Base-by-base conservation (phyloP, 2,329 filamentous ascomycete species). In the Cercospora janseana region DNA sequence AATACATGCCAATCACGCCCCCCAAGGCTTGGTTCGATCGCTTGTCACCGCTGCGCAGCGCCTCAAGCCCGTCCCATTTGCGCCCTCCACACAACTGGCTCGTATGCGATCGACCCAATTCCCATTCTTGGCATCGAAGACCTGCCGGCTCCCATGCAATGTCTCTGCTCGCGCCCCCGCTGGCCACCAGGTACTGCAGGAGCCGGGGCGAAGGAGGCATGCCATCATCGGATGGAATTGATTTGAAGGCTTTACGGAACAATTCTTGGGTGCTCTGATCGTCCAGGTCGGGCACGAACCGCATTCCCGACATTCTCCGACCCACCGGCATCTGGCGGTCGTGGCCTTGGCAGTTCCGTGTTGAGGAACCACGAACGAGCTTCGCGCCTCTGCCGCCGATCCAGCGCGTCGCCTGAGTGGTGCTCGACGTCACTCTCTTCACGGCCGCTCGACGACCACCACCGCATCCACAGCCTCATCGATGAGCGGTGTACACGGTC, bases 1-100 rank as follows among this genome's bases (percentile, higher is more conserved):
- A 38, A 47, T 20, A 32, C 32, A 21, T 47, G 44, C 32, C 32
- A 47, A 47, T 46, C 24, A 37, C 21, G 44, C 44, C 44, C n/a
- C n/a, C 13, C 35, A 18, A 24, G 44, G 13, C 44, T 46, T 46
- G 44, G 44, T 15, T 46, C 32, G 21, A 46, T 46, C 43, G 23
- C 29, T 26, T 35, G 41, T 16, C 27, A 35, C 20, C 43, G 41
- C 31, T 24, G 4, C 21, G 3, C 12, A 27, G 24, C n/a, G 5
- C n/a, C 13, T 10, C 16, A 20, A 46, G 29, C 41, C 32, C 35
- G 21, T 24, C 35, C 20, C 16, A 24, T 23, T n/a, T 8, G 26
- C 35, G 23, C 20, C 20, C 34, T 21, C 34, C 34, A 5, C 34
- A 16, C 12, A 6, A 13, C 10, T n/a, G 6, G 35, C 20, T 40